Evolutionary conservation across 257 asterid genomes (phyloP), one percentile per base, ranked within the genome.

Genomic region (Linaria vulgaris): DNA sequence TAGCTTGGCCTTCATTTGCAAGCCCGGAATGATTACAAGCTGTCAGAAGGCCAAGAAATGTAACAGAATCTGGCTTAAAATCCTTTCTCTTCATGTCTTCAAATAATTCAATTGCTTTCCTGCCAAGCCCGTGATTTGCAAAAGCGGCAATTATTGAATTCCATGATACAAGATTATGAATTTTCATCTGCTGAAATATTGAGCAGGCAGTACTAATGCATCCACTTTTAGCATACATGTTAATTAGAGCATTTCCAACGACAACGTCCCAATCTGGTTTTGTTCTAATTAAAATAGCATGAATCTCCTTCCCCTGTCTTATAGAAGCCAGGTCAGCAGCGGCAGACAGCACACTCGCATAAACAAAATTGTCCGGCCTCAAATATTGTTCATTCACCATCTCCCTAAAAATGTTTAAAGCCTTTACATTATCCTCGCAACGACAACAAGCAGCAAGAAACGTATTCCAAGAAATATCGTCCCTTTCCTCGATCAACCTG

Each of bases 11-110:
- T 74, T 72, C 86, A 30, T 78, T 61, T 19, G 75, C 85, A 56
- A 86, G 86, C 50, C 96, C 95, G 1, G 79, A 74, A 48, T 89
- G 96, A 70, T 76, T 86, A 78, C 95, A 89, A 62, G 95, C 91
- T 3, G 79, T 74, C 48, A 89, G 69, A 60, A 89, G 83, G 44
- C 74, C 84, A 9, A 81, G 79, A 76, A 80, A 86, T 16, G 96
- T 86, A 37, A 81, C 70, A 13, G 86, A 81, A 72, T 89, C 91
- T 4, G 94, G 96, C 55, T 69, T 69, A 49, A 78, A n/a, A 12
- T 84, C 77, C 1, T n/a, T 57, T 16, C 43, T 63, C 62, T 15
- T 56, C 91, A 89, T 86, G 69, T 80, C 74, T 54, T 72, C 70
- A 20, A 79, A 86, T 56, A 79, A 44, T 15, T 71, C 71, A 20